Evolutionary conservation across 2,329 filamentous ascomycete genomes (phyloP).

Genomic region (Stachybotrys chlorohalonatus): DNA sequence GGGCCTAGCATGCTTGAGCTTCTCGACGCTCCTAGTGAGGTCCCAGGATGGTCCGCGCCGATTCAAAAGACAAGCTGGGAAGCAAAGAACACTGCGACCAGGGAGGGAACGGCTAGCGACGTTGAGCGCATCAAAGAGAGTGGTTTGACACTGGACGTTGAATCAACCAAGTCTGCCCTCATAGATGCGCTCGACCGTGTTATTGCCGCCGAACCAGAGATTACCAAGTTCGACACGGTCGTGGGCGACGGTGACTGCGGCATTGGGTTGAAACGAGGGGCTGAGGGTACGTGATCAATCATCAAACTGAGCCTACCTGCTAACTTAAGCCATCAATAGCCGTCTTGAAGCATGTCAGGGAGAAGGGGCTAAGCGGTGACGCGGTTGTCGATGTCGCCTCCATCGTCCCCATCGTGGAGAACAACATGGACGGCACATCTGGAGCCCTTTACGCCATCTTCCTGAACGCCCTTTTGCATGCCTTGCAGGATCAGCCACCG

Average conservation of each 20-base stretch:
- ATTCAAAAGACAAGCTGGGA: conserved; percentile 57
- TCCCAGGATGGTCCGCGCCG: conserved; percentile 60
- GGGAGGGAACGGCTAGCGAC: conserved; percentile 25
- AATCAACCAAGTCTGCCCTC: conserved; percentile 40
- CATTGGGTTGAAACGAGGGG: conserved; percentile 75
- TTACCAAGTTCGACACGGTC: conserved; percentile 68
- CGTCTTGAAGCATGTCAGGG: conserved; percentile 39
- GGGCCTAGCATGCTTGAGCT: conserved; percentile 58
- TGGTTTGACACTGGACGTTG: conserved; percentile 43
- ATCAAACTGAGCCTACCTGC: not conserved
- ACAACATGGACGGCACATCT: conserved; percentile 52
- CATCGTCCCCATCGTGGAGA: conserved; percentile 47
- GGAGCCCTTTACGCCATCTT: conserved; percentile 69
- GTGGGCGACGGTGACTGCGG: conserved; percentile 90
- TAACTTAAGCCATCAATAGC: conserved; percentile 26
- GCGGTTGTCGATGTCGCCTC: conserved; percentile 41
- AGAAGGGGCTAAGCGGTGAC: conserved; percentile 38
- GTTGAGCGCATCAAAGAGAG: conserved; percentile 30
- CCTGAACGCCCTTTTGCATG: conserved; percentile 72
- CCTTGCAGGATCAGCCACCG: conserved; percentile 33
- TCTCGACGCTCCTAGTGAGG: conserved; percentile 61
- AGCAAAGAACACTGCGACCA: conserved; percentile 38
- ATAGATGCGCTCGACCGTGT: conserved; percentile 50
- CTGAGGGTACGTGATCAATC: conserved; percentile 49
- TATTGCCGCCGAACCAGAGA: conserved; percentile 58